These are phyloP conservation scores for Pseudogymnoascus destructans DNA, from an alignment of 2,329 filamentous ascomycete species.

Conservation along the genomic window DNA sequence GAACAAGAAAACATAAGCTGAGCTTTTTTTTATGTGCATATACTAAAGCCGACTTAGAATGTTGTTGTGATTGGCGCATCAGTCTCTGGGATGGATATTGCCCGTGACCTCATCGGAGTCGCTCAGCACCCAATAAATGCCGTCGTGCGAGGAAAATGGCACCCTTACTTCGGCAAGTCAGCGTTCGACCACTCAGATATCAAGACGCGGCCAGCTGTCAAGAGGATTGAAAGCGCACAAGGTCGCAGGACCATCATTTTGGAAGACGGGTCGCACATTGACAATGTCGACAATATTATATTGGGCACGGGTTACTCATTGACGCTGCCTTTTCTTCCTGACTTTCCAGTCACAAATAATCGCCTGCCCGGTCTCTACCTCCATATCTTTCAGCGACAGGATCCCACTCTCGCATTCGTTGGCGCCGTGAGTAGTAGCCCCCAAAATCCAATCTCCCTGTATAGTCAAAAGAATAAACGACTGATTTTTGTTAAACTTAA, in stretches of 20 bases:
- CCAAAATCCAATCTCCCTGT: too few relatives aligned
- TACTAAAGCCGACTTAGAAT: constrained; percentile 8
- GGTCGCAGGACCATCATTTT: constrained; percentile 38
- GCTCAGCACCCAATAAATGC: constrained; percentile 37
- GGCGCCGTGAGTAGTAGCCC: constrained; percentile 35
- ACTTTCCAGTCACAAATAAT: constrained; percentile 36
- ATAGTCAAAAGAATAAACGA: not conserved
- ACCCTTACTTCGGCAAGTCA: constrained; percentile 42
- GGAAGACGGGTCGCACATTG: constrained; percentile 38
- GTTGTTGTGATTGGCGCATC: constrained; percentile 50
- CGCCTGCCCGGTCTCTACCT: constrained; percentile 43
- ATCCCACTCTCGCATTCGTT: constrained; percentile 43
- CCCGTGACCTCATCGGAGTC: constrained; percentile 36
- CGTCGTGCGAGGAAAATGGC: constrained; percentile 38
- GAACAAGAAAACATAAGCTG: constrained; percentile 23
- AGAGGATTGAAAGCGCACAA: constrained; percentile 28
- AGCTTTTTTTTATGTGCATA: not conserved
- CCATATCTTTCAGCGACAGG: constrained; percentile 41
- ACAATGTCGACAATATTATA: constrained; percentile 47
- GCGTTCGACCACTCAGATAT: constrained; percentile 49
- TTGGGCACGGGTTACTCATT: constrained; percentile 56
- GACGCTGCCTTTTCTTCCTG: constrained; percentile 47
- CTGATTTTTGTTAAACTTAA: not conserved
- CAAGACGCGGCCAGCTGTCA: constrained; percentile 34
- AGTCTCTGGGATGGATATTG: constrained; percentile 51